Conservation (phyloP, 2,329 filamentous ascomycete genomes). For the Sporothrix euskadiensis region DNA sequence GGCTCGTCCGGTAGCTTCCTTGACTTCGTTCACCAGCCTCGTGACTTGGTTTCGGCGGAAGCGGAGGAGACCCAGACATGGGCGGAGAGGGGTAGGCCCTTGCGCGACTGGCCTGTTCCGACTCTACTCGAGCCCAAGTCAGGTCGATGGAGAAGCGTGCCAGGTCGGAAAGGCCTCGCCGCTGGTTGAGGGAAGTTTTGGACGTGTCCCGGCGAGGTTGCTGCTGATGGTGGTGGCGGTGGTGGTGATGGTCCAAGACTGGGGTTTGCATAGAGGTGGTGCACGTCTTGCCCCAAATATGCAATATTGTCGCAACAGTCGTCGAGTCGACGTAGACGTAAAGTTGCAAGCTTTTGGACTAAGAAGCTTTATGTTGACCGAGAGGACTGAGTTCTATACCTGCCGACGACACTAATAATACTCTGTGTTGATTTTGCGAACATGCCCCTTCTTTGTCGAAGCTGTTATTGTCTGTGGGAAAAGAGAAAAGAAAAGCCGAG, state of each 20-base stretch:
- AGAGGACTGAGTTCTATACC: background rate
- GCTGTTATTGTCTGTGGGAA: background rate
- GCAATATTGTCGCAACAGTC: background rate
- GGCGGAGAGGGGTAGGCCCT: slow-evolving; percentile 70
- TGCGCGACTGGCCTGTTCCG: slow-evolving; percentile 53
- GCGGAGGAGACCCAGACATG: slow-evolving; percentile 69
- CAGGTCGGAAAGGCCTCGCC: slow-evolving; percentile 58
- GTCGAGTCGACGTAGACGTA: background rate
- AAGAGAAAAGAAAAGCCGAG: background rate
- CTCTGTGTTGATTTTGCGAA: background rate
- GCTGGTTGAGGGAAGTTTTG: slow-evolving; percentile 55
- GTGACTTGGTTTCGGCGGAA: slow-evolving; percentile 59
- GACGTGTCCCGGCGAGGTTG: slow-evolving; percentile 44
- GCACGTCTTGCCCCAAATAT: slow-evolving; percentile 21
- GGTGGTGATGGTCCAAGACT: slow-evolving; percentile 38
- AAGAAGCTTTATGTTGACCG: background rate
- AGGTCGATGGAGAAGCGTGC: slow-evolving; percentile 57
- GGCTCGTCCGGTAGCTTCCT: slow-evolving; percentile 48
- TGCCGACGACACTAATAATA: slow-evolving; percentile 10
- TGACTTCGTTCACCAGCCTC: slow-evolving; percentile 59
- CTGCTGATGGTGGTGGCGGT: slow-evolving; percentile 32
- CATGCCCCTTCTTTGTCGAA: slow-evolving; percentile 25
- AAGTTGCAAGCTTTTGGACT: background rate
- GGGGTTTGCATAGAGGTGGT: slow-evolving; percentile 56
- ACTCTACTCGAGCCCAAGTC: slow-evolving; percentile 58